These are phyloP conservation scores for Mesostigma viride DNA, from an alignment of 139 green algal genomes.

Conservation along the genomic window DNA sequence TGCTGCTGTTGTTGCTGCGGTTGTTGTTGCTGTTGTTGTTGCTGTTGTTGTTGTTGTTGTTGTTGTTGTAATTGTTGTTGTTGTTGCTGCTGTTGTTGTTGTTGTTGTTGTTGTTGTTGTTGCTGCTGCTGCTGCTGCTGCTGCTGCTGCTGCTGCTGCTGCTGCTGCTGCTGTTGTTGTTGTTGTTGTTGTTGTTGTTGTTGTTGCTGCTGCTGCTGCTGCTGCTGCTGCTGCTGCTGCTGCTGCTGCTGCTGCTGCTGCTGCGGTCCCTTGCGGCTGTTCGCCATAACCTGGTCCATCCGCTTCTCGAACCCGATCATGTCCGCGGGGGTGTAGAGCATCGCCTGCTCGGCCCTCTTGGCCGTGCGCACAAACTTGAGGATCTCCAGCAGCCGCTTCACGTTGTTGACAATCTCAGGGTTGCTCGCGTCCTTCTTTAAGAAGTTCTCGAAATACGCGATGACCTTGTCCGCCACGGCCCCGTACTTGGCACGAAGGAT, in stretches of 20 bases:
- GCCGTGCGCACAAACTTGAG: too few relatives aligned
- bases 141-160: background rate
- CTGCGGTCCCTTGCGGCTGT: background rate
- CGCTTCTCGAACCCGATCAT: too few relatives aligned
- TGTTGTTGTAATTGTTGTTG: slow-evolving; percentile 6
- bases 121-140: too few relatives aligned
- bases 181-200: slow-evolving; percentile 9
- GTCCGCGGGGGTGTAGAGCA: too few relatives aligned
- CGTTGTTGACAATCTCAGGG: too few relatives aligned
- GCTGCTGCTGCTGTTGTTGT: background rate
- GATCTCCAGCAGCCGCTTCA: too few relatives aligned
- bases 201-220: slow-evolving; percentile 4
- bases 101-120: background rate
- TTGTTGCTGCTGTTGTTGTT: slow-evolving; percentile 1
- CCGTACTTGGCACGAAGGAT: too few relatives aligned
- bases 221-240: slow-evolving; percentile 8
- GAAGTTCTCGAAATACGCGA: too few relatives aligned
- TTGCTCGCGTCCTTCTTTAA: too few relatives aligned
- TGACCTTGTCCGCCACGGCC: too few relatives aligned
- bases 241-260: slow-evolving; percentile 10
- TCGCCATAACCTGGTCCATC: too few relatives aligned
- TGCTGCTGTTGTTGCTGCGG: too few relatives aligned
- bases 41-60: slow-evolving; percentile 10
- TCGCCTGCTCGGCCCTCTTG: background rate
- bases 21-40: slow-evolving; percentile 17